Base-by-base conservation (phyloP, 768 basidiomycete species). In the Auriscalpium orientale region DNA sequence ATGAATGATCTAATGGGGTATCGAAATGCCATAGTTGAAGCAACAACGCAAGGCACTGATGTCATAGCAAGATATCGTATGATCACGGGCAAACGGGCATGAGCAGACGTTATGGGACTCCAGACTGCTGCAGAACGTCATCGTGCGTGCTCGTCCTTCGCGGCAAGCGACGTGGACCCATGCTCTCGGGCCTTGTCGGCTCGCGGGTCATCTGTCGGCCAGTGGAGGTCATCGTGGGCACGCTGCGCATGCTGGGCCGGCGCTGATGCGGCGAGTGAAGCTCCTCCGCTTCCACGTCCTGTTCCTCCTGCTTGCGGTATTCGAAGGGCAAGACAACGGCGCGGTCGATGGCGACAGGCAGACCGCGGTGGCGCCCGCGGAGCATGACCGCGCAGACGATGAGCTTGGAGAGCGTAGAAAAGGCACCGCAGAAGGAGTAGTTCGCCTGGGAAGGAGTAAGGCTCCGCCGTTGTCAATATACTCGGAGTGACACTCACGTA, bases 381-480 rank as follows among this genome's bases (percentile, higher is more conserved):
- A 99, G 79, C 91, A 98, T 98, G 62, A 98, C 92, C 10, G 81
- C 68, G 65, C 84, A 85, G 28, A 98, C 62, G 55, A 98, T 83
- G 37, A 98, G 78, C 69, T 98, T 98, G 0, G 93, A 94, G 6
- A 97, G 70, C 0, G 87, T 80, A 13, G 78, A 74, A 56, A 95
- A 83, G 10, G 85, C 81, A 2, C 92, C 95, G 6, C 82, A 81
- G 53, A 98, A 79, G 0, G 90, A 91, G 63, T 82, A 91, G 66
- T 89, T 87, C 66, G 81, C 76, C 93, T 97, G 59, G 4, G 22
- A 22, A 3, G 37, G 8, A 51, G 35, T 13, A 52, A 12, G 54
- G 46, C 35, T 51, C 54, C 54, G 48, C 46, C 63, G 56, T 53
- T 60, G 36, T 21, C 59, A 18, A 51, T 51, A 46, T 51, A 44